These are phyloP conservation scores for Mucor sp. DNA, from an alignment of 371 early-diverging fungal species.

Conservation along the genomic window DNA sequence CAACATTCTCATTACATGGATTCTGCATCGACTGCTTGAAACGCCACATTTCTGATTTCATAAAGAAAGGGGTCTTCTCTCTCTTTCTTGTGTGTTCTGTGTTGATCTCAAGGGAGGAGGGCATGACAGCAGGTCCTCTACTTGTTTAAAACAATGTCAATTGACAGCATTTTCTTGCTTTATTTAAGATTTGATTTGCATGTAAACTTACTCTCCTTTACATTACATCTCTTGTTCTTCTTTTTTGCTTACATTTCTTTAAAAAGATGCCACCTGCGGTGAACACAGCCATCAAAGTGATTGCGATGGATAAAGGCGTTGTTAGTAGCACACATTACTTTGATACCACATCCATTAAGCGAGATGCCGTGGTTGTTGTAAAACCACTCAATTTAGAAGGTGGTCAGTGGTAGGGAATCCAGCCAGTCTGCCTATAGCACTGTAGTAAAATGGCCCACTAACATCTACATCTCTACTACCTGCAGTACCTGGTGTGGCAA, in stretches of 20 bases:
- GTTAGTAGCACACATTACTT: neutral
- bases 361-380: neutral
- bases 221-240: neutral
- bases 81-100: neutral
- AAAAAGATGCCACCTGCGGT: neutral
- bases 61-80: neutral
- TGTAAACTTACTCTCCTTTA: neutral
- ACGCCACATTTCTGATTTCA: neutral
- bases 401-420: neutral
- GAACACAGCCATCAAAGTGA: neutral
- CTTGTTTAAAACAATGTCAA: neutral
- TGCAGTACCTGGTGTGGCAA: slow-evolving; percentile 7
- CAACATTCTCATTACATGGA: neutral
- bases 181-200: neutral
- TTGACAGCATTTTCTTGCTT: slow-evolving; percentile 6
- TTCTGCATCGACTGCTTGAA: neutral
- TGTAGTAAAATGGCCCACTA: too few relatives aligned
- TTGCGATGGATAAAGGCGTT: neutral
- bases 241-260: neutral
- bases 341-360: neutral
- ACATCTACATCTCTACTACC: too few relatives aligned
- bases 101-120: neutral
- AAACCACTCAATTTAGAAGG: slow-evolving; percentile 11
- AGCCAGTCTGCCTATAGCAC: neutral
- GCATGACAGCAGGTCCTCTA: slow-evolving; percentile 5